phyloP scores from a whole-genome alignment of 352 stramenopile genomes.

The Pythium rhizo-oryzae region DNA sequence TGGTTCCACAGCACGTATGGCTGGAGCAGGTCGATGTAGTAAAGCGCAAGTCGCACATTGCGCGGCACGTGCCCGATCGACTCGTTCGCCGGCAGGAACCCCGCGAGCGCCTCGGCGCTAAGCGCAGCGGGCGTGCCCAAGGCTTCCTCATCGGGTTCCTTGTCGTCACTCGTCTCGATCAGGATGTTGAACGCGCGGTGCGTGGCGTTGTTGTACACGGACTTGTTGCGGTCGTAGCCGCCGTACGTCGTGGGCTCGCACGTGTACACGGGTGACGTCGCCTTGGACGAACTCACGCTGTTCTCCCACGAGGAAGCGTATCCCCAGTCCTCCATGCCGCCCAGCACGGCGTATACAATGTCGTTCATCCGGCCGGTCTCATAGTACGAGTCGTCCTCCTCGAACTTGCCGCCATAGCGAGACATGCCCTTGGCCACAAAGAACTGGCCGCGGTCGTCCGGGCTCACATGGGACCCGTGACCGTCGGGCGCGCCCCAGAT shows the following conservation, averaged over 20 bases:
- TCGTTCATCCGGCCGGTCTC: conserved; percentile 90
- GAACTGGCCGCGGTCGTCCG: conserved; percentile 58
- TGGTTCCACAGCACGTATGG: conserved; percentile 84
- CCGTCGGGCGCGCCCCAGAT: conserved; percentile 21
- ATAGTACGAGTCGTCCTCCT: conserved; percentile 63
- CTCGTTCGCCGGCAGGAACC: conserved; percentile 41
- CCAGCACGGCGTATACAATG: conserved; percentile 94
- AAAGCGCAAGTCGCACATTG: conserved; percentile 92
- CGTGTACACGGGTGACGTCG: conserved; percentile 44
- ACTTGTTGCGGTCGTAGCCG: conserved; percentile 87
- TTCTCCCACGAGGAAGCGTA: conserved; percentile 91
- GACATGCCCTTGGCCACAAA: conserved; percentile 60
- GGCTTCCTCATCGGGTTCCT: conserved; percentile 61
- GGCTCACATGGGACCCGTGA: conserved; percentile 47
- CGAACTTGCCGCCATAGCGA: conserved; percentile 69
- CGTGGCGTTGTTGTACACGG: conserved; percentile 89
- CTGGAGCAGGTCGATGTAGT: conserved; percentile 93
- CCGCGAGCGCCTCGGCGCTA: conserved; percentile 44
- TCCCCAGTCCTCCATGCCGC: conserved; percentile 97
- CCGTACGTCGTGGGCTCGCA: conserved; percentile 87
- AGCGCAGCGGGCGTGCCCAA: conserved; percentile 73
- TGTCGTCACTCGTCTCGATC: conserved; percentile 92
- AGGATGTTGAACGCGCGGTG: conserved; percentile 95
- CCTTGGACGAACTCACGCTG: conserved; percentile 24
- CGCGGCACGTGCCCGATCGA: conserved; percentile 91